Percentiles rank a stretch among this genome's conserved stretches.
These are phyloP conservation scores for Aquanectria penicillioides DNA, from an alignment of 2,329 filamentous ascomycete genomes.

Conservation along the genomic window DNA sequence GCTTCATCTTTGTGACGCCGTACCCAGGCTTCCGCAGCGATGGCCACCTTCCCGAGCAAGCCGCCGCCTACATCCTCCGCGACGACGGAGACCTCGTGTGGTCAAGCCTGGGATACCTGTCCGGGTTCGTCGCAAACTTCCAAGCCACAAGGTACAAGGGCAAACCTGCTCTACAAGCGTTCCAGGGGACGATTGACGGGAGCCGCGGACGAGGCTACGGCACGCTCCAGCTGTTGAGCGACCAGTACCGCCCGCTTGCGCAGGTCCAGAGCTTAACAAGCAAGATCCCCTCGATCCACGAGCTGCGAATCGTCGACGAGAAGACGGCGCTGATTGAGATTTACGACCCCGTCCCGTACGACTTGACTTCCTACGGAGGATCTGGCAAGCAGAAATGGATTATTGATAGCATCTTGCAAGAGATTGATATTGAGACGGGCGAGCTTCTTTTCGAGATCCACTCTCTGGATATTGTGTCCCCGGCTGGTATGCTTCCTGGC, in stretches of 20 bases:
- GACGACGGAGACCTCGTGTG: conserved; percentile 65
- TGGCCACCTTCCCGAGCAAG: conserved; percentile 56
- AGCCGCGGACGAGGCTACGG: conserved; percentile 63
- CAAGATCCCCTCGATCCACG: conserved; percentile 61
- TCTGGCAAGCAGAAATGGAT: conserved; percentile 62
- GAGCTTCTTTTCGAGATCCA: conserved; percentile 27
- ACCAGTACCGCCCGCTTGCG: conserved; percentile 62
- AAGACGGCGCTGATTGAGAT: conserved; percentile 62
- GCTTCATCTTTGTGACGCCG: conserved; percentile 55
- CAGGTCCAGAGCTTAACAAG: conserved; percentile 61
- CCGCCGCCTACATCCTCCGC: conserved; percentile 64
- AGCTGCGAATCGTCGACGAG: conserved; percentile 63
- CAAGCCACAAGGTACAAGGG: conserved; percentile 59
- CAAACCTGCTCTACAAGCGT: conserved; percentile 60
- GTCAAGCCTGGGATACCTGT: conserved; percentile 63
- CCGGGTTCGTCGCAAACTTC: conserved; percentile 63
- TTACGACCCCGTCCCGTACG: conserved; percentile 58
- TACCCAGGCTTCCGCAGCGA: conserved; percentile 44
- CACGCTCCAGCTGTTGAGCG: conserved; percentile 60
- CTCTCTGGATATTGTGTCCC: conserved; percentile 22
- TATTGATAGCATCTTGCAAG: conserved; percentile 36
- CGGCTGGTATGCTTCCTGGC: conserved; percentile 9
- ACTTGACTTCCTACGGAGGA: conserved; percentile 56
- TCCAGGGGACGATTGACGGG: conserved; percentile 62
- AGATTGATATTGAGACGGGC: conserved; percentile 29